Evolutionary conservation across 148 eudicot genomes (phyloP), one percentile per base, ranked within the genome.

Genomic region (Linanthus parryae): DNA sequence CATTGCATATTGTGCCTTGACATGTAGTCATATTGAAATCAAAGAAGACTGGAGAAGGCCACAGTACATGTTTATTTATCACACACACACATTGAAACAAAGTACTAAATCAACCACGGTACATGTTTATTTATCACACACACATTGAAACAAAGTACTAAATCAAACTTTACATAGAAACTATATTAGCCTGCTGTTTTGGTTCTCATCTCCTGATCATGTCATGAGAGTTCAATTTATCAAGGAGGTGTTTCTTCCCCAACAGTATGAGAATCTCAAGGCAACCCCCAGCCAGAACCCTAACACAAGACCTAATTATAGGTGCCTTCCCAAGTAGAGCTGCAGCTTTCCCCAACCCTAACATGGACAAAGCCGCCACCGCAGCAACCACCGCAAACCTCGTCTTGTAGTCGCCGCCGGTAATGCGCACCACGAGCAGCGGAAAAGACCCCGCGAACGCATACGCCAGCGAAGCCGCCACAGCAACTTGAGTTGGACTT

Each of bases 311-410:
- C 45, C 45, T 42, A 7, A 23, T 23, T 2, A 42, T 14, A n/a
- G 45, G 2, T 16, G 45, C 45, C 45, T 42, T 42, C 20, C 45
- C 45, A 42, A 42, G 45, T 42, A 23, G 20, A 16, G 45, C 45
- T 10, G 8, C 45, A 16, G 20, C 20, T 16, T 20, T 17, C 2
- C 45, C 45, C 20, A 42, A 42, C 45, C 45, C 45, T 42, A 42
- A 4, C 45, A 42, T 42, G 18, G 19, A 14, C 45, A 42, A 42
- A 10, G 21, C 16, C 3, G 45, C 20, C 45, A 16, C 9, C 16
- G 4, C 20, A 42, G 10, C 45, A 5, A 23, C 45, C 16, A 42
- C 9, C 4, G 4, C 20, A 10, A 42, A 2, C 16, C 20, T 42
- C 18, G 20, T 16, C 20, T 42, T 16, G 20, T 42, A 23, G 20